Conservation (phyloP, 129 eudicot species). For the Flaveria sonorensis region DNA sequence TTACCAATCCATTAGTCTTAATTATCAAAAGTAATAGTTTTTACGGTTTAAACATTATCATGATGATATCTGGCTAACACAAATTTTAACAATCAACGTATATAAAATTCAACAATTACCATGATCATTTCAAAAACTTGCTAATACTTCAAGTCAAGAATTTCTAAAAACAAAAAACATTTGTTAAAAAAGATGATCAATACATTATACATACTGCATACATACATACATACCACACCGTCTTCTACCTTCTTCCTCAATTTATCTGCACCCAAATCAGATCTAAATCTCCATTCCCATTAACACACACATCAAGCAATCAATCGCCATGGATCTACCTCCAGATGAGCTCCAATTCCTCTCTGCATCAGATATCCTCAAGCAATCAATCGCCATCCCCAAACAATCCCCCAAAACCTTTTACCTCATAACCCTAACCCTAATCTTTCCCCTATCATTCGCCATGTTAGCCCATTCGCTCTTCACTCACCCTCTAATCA, state of each 20-base stretch:
- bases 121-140: no score
- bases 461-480: conserved; percentile 87
- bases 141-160: no score
- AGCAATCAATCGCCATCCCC: conserved; percentile 74
- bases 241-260: neutral
- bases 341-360: conserved; percentile 80
- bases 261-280: neutral
- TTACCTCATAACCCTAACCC: conserved; percentile 71
- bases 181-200: no score
- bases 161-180: no score
- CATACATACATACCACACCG: no score
- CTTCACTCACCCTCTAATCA: conserved; percentile 70
- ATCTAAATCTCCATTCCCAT: neutral
- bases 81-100: no score
- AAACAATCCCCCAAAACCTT: conserved; percentile 74
- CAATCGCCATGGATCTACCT: conserved; percentile 68
- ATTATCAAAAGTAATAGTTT: no score
- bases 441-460: conserved; percentile 80
- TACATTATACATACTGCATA: no score
- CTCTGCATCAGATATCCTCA: conserved; percentile 47
- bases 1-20: no score
- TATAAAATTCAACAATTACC: no score
- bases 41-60: no score
- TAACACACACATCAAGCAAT: neutral
- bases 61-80: no score